Conservation (phyloP, 2,329 filamentous ascomycete species). For the Trichoderma harzianum region DNA sequence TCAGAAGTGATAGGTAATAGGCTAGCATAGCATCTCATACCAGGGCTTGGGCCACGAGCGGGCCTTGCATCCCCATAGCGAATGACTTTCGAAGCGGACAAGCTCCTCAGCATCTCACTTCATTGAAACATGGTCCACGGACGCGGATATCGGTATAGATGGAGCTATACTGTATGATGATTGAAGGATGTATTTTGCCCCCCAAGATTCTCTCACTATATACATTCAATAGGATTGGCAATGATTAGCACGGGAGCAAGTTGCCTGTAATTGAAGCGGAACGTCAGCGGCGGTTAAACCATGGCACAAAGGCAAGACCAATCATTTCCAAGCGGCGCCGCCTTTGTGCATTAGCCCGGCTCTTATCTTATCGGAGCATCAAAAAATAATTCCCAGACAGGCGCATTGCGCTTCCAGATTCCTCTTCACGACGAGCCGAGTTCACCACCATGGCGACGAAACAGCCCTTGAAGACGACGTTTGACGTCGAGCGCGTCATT, state of each 20-base stretch:
- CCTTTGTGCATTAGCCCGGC: not conserved
- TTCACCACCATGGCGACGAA: conserved; percentile 52
- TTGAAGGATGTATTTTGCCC: not conserved
- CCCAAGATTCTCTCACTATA: not conserved
- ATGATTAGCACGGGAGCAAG: not conserved
- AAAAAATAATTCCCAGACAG: conserved; percentile 20
- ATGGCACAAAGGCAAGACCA: not conserved
- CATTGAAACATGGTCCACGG: not conserved
- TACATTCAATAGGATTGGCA: not conserved
- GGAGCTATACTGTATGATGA: not conserved
- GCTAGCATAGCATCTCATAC: conserved; percentile 35
- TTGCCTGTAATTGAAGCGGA: not conserved
- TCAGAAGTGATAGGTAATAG: not conserved
- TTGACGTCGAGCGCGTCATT: conserved; percentile 77
- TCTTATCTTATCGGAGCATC: conserved; percentile 1
- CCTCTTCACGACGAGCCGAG: not conserved
- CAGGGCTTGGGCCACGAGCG: conserved; percentile 55
- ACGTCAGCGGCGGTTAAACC: not conserved
- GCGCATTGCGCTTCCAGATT: not conserved
- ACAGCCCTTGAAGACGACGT: conserved; percentile 76
- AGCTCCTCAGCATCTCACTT: conserved; percentile 7
- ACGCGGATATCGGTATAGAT: not conserved
- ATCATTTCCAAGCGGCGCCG: not conserved
- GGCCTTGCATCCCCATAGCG: conserved; percentile 53
- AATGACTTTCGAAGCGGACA: not conserved